Evolutionary conservation across 2,329 filamentous ascomycete species (phyloP).

Genomic region (Sporothrix sp.): DNA sequence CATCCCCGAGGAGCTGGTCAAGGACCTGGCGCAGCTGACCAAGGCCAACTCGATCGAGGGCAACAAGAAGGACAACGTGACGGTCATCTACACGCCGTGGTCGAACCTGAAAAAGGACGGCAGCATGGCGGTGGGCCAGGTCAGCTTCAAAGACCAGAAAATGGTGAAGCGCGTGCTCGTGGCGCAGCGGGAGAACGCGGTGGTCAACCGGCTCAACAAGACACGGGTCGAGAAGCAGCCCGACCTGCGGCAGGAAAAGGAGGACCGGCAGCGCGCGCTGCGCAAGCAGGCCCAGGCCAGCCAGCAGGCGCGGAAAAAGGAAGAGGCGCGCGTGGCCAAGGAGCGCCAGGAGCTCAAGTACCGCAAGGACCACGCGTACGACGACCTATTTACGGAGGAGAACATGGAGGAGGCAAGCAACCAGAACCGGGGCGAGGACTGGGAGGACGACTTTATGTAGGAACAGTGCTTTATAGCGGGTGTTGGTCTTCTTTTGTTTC

Average conservation of each 20-base stretch:
- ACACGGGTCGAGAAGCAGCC: conserved; percentile 83
- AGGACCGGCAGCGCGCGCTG: conserved; percentile 62
- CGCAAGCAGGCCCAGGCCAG: conserved; percentile 60
- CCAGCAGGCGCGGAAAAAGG: conserved; percentile 59
- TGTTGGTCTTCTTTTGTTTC: neutral
- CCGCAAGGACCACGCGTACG: conserved; percentile 97
- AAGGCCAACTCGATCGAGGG: conserved; percentile 99
- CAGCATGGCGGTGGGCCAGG: conserved; percentile 90
- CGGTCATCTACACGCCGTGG: conserved; percentile 93
- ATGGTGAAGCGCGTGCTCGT: conserved; percentile 76
- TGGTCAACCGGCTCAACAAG: conserved; percentile 97
- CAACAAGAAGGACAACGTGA: conserved; percentile 98
- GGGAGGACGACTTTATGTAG: conserved; percentile 91
- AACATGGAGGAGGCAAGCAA: conserved; percentile 71
- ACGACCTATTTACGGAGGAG: conserved; percentile 80
- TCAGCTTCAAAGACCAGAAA: conserved; percentile 83
- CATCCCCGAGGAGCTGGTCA: conserved; percentile 64
- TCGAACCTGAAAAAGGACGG: conserved; percentile 92
- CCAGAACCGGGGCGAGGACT: conserved; percentile 67
- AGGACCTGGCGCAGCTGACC: conserved; percentile 90
- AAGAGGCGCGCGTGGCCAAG: conserved; percentile 61
- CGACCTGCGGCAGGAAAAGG: conserved; percentile 72
- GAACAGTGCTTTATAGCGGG: no score
- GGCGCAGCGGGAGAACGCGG: conserved; percentile 69
- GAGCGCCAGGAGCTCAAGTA: conserved; percentile 84